Conservation (phyloP, 2,329 filamentous ascomycete species). For the Colletotrichum musicola region DNA sequence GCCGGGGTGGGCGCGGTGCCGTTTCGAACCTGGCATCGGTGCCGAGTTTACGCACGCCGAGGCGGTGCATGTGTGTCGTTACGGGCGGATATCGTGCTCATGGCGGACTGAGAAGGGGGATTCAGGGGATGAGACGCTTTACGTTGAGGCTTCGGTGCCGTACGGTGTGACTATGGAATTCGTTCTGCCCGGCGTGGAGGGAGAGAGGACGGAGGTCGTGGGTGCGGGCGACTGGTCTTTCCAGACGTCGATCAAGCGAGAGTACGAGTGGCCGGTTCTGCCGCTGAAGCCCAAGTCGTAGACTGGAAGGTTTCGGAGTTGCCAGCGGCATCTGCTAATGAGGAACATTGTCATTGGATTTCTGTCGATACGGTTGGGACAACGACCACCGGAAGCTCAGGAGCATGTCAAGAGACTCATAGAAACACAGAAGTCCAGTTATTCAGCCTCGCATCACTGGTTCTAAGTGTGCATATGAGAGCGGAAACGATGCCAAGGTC, state of each 20-base stretch:
- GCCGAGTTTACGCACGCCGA: constrained; percentile 14
- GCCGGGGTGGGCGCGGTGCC: constrained; percentile 43
- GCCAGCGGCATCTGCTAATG: too few relatives aligned
- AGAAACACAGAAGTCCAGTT: too few relatives aligned
- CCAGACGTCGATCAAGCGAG: neutral
- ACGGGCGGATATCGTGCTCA: constrained; percentile 21
- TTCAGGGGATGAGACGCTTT: neutral
- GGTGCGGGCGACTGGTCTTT: constrained; percentile 31
- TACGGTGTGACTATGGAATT: constrained; percentile 28
- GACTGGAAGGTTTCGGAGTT: too few relatives aligned
- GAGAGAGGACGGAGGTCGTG: constrained; percentile 1
- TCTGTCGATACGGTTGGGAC: too few relatives aligned
- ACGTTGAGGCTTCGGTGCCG: constrained; percentile 29
- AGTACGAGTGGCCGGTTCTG: constrained; percentile 26
- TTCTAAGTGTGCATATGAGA: too few relatives aligned
- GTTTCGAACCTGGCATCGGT: constrained; percentile 18
- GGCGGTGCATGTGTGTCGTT: constrained; percentile 19
- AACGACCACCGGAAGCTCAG: too few relatives aligned
- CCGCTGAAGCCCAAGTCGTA: neutral
- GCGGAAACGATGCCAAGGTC: too few relatives aligned
- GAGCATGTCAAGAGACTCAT: too few relatives aligned
- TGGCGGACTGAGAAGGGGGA: neutral
- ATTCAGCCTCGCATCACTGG: too few relatives aligned
- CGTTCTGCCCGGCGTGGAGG: constrained; percentile 17
- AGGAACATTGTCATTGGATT: too few relatives aligned